Evolutionary conservation across 2,329 filamentous ascomycete genomes (phyloP), one percentile per base, ranked within the genome.

Genomic region (Colletotrichum destructivum): DNA sequence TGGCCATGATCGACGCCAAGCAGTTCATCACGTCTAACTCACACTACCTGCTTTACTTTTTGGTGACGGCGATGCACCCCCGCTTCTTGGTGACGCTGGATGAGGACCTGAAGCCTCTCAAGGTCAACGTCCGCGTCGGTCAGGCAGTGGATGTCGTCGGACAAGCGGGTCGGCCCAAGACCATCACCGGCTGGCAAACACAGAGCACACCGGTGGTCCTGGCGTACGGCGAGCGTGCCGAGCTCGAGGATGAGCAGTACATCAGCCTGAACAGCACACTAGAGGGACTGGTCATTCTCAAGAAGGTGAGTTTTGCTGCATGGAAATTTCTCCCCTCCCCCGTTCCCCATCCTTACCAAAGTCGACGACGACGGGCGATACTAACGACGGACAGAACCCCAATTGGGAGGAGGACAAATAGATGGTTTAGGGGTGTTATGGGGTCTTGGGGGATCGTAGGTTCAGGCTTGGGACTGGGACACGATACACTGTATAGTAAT

Each of bases 101-200:
- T 78, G 96, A 99, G 86, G 90, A 98, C 74, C 89, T 99, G 66
- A 93, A 98, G 84, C 96, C 96, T 5, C 86, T 99, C 74, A 96
- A 94, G 64, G 95, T 98, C 79, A 98, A 98, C 78, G 96, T 99
- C 18, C 93, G 96, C 42, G 96, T 99, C 55, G 96, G 96, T 82
- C 97, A 99, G 84, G 96, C 97, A 18, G 97, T 99, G 23, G 96
- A 99, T 81, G 95, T 99, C 52, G 96, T 99, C 51, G 97, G 96
- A 62, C 96, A 98, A 83, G 96, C 97, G 15, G 96, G 96, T 81
- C 90, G 96, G 74, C 96, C 96, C 76, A 98, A 99, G 92, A 99
- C 96, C 2, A 99, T 99, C 78, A 99, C 96, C 12, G 96, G 96
- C 64, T 99, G 96, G 96, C 96, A 99, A 84, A 99, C 96, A 75